These are phyloP conservation scores for Cladophialophora exuberans DNA, from an alignment of 2,329 filamentous ascomycete species.

Conservation along the genomic window DNA sequence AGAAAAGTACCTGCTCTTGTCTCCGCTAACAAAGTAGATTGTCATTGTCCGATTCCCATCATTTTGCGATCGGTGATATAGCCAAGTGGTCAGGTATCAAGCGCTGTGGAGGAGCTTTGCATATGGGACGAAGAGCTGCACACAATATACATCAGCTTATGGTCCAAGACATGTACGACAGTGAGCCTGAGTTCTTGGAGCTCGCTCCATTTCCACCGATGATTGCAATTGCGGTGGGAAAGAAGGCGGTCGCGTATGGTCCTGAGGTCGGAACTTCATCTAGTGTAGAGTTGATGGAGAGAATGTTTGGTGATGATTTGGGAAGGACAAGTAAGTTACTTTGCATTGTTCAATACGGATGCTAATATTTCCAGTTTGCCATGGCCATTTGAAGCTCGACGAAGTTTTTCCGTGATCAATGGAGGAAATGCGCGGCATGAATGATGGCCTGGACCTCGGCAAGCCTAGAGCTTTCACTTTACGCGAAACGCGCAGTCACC, in stretches of 20 bases:
- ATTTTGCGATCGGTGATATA: slow-evolving; percentile 73
- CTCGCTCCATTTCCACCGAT: slow-evolving; percentile 63
- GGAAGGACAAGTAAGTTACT: slow-evolving; percentile 62
- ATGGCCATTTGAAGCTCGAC: too few relatives aligned
- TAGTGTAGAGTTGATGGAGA: slow-evolving; percentile 65
- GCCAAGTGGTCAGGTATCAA: slow-evolving; percentile 77
- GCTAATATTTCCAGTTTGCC: too few relatives aligned
- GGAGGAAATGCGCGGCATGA: too few relatives aligned
- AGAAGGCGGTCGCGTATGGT: slow-evolving; percentile 67
- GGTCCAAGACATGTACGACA: slow-evolving; percentile 41
- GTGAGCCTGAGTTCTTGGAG: slow-evolving; percentile 52
- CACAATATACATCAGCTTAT: slow-evolving; percentile 70
- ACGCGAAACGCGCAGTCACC: too few relatives aligned
- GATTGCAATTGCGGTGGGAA: slow-evolving; percentile 73
- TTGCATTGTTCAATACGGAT: too few relatives aligned
- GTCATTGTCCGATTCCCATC: slow-evolving; percentile 58
- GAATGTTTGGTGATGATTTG: slow-evolving; percentile 70
- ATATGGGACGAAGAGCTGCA: slow-evolving; percentile 69
- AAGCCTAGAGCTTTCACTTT: too few relatives aligned
- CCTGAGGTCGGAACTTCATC: slow-evolving; percentile 59
- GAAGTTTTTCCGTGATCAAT: too few relatives aligned
- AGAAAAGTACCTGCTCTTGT: neutral
- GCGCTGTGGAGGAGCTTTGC: slow-evolving; percentile 75
- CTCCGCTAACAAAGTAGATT: slow-evolving; percentile 49
- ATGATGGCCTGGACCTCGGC: too few relatives aligned